Percentiles rank a stretch among this genome's conserved stretches.
phyloP scores from a whole-genome alignment of 2,329 filamentous ascomycete species.

The Parafenestella ontariensis region DNA sequence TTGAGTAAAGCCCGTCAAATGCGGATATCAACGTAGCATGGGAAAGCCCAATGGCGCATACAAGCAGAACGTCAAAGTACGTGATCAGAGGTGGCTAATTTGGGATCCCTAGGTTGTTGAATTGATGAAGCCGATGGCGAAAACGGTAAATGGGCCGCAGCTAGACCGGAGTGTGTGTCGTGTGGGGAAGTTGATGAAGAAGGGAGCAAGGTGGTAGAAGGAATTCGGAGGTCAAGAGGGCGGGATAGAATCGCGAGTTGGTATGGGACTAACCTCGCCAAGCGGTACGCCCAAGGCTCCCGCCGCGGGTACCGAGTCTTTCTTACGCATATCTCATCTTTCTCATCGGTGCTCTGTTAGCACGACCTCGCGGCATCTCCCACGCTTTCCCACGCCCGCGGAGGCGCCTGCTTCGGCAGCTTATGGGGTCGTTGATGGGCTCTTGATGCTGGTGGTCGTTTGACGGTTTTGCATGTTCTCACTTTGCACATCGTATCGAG shows the following conservation, averaged over 20 bases:
- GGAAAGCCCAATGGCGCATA: slow-evolving; percentile 44
- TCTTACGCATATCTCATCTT: slow-evolving; percentile 31
- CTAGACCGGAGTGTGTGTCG: slow-evolving; percentile 19
- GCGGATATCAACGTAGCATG: slow-evolving; percentile 47
- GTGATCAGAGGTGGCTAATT: slow-evolving; percentile 22
- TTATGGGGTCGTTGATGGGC: slow-evolving; percentile 7
- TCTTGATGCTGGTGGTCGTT: slow-evolving; percentile 3
- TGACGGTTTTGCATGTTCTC: slow-evolving; percentile 15
- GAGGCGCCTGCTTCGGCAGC: slow-evolving; percentile 4
- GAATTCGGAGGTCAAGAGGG: slow-evolving; percentile 31
- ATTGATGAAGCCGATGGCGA: slow-evolving; percentile 29
- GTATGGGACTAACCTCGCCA: slow-evolving; percentile 26
- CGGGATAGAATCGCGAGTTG: slow-evolving; percentile 20
- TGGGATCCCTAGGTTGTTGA: slow-evolving; percentile 6
- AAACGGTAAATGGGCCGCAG: slow-evolving; percentile 10
- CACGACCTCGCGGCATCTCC: slow-evolving; percentile 12
- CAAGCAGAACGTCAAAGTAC: slow-evolving; percentile 33
- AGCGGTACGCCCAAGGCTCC: slow-evolving; percentile 25
- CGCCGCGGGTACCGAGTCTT: slow-evolving; percentile 30
- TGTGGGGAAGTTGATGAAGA: slow-evolving; percentile 22
- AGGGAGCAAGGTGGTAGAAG: slow-evolving; percentile 34
- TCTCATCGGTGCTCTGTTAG: slow-evolving; percentile 23
- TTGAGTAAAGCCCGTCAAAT: slow-evolving; percentile 35
- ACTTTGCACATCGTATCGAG: slow-evolving; percentile 14
- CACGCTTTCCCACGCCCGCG: slow-evolving; percentile 15